Conservation (phyloP, 1,139 yeast genomes). For the Candida albicans region DNA sequence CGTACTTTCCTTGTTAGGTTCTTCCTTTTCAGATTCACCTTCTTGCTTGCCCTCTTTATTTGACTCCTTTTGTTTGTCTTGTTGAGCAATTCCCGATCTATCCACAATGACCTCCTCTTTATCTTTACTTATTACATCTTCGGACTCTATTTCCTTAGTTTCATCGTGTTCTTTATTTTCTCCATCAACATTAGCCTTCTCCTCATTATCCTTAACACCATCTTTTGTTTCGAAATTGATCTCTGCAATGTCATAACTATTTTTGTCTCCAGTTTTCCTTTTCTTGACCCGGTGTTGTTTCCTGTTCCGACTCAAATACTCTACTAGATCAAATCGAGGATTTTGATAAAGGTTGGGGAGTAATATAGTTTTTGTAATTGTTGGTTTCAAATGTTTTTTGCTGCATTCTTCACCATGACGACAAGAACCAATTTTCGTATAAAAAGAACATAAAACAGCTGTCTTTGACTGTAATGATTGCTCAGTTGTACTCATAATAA, state of each 20-base stretch:
- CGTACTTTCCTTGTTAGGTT: no score
- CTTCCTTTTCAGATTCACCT: no score
- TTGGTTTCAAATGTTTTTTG: constrained; percentile 70
- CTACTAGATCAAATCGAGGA: constrained; percentile 49
- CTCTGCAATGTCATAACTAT: background rate
- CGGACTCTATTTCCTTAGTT: no score
- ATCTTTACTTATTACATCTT: no score
- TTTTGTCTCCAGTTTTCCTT: background rate
- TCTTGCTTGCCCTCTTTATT: no score
- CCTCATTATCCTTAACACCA: background rate
- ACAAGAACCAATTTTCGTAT: constrained; percentile 86
- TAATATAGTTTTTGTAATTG: constrained; percentile 64
- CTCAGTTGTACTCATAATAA: no score
- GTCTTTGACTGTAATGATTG: background rate
- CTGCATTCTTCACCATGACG: constrained; percentile 92
- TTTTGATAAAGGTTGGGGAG: constrained; percentile 71
- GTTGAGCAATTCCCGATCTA: no score
- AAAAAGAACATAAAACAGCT: constrained; percentile 49
- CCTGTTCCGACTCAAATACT: constrained; percentile 17
- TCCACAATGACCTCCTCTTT: no score
- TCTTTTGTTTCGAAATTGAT: background rate
- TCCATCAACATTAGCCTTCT: background rate
- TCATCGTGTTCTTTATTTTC: background rate
- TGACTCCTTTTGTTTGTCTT: no score
- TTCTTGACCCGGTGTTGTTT: background rate